A percentile compares a stretch with the other conserved stretches of the same genome.
These are phyloP conservation scores for Escallonia rubra DNA, from an alignment of 129 eudicot genomes.

Conservation along the genomic window DNA sequence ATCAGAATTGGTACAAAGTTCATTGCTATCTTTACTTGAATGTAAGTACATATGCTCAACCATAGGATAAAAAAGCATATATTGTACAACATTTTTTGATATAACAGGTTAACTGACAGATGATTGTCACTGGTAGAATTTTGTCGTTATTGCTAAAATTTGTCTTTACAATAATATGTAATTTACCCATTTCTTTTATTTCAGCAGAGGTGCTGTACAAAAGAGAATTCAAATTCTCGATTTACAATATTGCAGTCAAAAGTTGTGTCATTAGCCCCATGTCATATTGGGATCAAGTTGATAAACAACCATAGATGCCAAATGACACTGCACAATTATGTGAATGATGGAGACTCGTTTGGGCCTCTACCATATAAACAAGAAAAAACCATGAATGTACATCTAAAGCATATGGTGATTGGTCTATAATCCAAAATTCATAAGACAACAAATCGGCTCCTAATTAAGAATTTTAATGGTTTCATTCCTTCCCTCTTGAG, in stretches of 20 bases:
- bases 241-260: conserved; percentile 5
- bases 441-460: conserved; percentile 30
- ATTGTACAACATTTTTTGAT: too few species aligned
- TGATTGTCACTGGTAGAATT: too few species aligned
- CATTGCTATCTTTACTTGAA: background rate
- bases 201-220: too few species aligned
- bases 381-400: too few species aligned
- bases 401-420: conserved; percentile 12
- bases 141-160: too few species aligned
- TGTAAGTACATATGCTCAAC: too few species aligned
- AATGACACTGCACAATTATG: background rate
- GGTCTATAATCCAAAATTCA: conserved; percentile 28
- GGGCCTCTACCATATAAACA: background rate
- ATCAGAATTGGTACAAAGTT: background rate
- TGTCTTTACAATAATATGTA: too few species aligned
- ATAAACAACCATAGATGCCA: background rate
- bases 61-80: too few species aligned
- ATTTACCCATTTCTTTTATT: too few species aligned
- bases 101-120: too few species aligned
- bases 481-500: background rate
- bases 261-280: background rate
- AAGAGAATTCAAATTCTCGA: background rate
- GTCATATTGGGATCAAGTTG: too few species aligned
- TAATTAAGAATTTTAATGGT: background rate
- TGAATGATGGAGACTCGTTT: too few species aligned